Percentiles rank a stretch among this genome's conserved stretches.
These are phyloP conservation scores for Suillus discolor DNA, from an alignment of 768 basidiomycete genomes.

Conservation along the genomic window DNA sequence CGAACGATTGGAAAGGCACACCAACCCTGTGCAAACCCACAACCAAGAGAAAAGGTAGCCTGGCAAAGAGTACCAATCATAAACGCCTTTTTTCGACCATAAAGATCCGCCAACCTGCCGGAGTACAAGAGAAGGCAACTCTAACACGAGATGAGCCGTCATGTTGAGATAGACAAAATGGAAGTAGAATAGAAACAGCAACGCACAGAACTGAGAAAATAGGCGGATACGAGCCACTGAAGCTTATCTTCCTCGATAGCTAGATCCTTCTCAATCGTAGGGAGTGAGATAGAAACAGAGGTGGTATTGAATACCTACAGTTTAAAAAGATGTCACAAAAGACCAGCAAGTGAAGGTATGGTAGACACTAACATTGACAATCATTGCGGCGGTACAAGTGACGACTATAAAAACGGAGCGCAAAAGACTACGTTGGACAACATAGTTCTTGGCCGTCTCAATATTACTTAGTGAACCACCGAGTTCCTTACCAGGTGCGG, in stretches of 20 bases:
- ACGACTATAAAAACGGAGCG: too few relatives aligned
- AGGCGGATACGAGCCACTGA: slow-evolving; percentile 73
- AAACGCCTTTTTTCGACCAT: slow-evolving; percentile 74
- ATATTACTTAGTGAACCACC: too few relatives aligned
- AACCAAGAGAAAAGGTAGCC: slow-evolving; percentile 58
- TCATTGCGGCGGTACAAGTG: too few relatives aligned
- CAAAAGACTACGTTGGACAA: too few relatives aligned
- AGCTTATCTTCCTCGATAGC: slow-evolving; percentile 41
- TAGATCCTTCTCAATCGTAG: too few relatives aligned
- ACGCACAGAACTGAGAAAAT: slow-evolving; percentile 63
- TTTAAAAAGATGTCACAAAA: too few relatives aligned
- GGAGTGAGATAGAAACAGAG: too few relatives aligned
- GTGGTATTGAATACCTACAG: too few relatives aligned
- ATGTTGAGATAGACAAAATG: neutral
- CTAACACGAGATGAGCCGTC: slow-evolving; percentile 33
- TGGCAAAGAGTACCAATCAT: slow-evolving; percentile 58
- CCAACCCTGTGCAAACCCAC: slow-evolving; percentile 60
- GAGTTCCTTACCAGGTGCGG: too few relatives aligned
- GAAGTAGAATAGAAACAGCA: slow-evolving; percentile 7
- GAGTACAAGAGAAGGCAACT: slow-evolving; percentile 77
- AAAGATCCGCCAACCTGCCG: slow-evolving; percentile 79
- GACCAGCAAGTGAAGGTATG: too few relatives aligned
- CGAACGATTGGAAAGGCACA: neutral
- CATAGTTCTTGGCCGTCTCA: too few relatives aligned
- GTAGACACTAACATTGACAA: too few relatives aligned